Conservation (phyloP, 257 asterid species). For the Euphrasia confusa region DNA sequence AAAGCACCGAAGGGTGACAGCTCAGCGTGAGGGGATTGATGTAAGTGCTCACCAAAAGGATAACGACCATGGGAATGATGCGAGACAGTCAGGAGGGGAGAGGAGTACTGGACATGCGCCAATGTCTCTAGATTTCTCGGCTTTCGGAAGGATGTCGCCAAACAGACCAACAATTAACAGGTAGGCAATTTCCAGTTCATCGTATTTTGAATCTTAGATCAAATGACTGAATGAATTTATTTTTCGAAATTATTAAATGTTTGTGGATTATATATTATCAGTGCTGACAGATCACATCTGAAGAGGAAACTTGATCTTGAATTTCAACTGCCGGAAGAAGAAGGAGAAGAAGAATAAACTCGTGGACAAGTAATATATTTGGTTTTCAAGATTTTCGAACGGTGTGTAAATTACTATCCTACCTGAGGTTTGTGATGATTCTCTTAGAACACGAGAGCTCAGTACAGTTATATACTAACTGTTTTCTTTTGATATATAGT, state of each 20-base stretch:
- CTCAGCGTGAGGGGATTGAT: constrained; percentile 74
- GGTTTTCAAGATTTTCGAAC: constrained; percentile 20
- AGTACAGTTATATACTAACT: background rate
- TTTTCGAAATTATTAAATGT: constrained; percentile 7
- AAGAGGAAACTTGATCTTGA: constrained; percentile 96
- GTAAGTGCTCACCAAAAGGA: constrained; percentile 40
- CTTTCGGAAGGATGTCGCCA: constrained; percentile 75
- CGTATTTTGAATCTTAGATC: background rate
- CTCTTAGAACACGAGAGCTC: background rate
- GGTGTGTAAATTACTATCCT: constrained; percentile 19
- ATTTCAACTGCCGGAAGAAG: constrained; percentile 67
- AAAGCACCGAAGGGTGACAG: constrained; percentile 92
- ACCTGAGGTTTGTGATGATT: constrained; percentile 27
- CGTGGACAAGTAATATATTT: constrained; percentile 9
- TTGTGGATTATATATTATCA: constrained; percentile 27
- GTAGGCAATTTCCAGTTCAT: constrained; percentile 31
- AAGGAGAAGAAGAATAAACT: constrained; percentile 49
- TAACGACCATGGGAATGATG: constrained; percentile 55
- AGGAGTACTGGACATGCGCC: constrained; percentile 72
- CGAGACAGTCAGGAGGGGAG: constrained; percentile 55
- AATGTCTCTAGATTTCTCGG: constrained; percentile 89
- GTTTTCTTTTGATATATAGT: constrained; percentile 11
- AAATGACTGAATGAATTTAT: background rate
- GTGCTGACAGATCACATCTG: constrained; percentile 92
- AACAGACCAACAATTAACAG: constrained; percentile 92